Evolutionary conservation across 768 basidiomycete species (phyloP).

Genomic region (Tremella yokohamensis): DNA sequence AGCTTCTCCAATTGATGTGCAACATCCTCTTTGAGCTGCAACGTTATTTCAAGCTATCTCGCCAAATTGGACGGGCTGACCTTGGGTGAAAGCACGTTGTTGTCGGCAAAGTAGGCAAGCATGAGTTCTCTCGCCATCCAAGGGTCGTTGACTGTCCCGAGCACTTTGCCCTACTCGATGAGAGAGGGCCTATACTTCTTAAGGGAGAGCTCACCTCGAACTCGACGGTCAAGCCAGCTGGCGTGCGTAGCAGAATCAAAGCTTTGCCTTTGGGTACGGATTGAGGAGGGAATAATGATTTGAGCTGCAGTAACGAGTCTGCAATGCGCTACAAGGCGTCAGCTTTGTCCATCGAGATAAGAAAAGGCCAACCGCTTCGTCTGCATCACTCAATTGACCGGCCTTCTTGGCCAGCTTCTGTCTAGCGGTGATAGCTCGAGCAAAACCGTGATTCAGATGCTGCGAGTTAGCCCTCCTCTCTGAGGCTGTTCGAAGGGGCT

Average conservation of each 20-base stretch:
- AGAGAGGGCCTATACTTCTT: conserved; percentile 4
- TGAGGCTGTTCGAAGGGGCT: conserved; percentile 8
- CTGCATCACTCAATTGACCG: conserved; percentile 30
- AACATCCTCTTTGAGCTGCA: conserved; percentile 36
- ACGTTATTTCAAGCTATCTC: not conserved
- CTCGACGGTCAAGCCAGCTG: conserved; percentile 44
- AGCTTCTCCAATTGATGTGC: conserved; percentile 32
- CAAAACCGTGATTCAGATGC: conserved; percentile 54
- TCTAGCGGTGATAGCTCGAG: conserved; percentile 50
- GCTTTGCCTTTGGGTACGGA: conserved; percentile 47
- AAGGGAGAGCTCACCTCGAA: conserved; percentile 34
- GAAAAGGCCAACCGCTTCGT: conserved; percentile 41
- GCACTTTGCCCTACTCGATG: conserved; percentile 28
- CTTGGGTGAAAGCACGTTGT: conserved; percentile 44
- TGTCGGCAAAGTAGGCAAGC: conserved; percentile 51
- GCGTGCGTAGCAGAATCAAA: conserved; percentile 43
- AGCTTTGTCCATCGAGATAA: not conserved
- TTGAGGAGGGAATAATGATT: conserved; percentile 50
- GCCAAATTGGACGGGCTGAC: conserved; percentile 10
- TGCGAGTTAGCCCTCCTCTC: conserved; percentile 9
- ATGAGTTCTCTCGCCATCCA: conserved; percentile 50
- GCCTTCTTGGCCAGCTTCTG: conserved; percentile 48
- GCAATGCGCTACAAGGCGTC: conserved; percentile 31
- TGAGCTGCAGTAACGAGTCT: conserved; percentile 45
- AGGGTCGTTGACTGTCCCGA: conserved; percentile 46